These are phyloP conservation scores for Agaricales sp. DNA, from an alignment of 1,284 basidiomycete species.

Conservation along the genomic window DNA sequence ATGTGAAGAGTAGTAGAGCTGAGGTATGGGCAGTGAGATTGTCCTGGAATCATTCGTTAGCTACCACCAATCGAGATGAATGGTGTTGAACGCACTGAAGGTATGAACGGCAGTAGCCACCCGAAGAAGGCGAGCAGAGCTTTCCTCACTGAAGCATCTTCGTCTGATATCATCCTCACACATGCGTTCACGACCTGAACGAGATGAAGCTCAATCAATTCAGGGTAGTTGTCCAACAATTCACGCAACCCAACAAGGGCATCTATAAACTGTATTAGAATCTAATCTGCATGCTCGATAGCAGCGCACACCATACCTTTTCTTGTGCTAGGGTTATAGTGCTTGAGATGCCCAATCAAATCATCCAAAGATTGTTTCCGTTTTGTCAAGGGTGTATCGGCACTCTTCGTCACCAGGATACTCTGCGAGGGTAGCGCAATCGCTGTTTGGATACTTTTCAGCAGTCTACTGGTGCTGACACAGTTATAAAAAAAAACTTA, in stretches of 20 bases:
- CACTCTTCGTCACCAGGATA: conserved; percentile 46
- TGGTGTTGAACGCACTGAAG: conserved; percentile 31
- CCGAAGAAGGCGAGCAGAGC: conserved; percentile 47
- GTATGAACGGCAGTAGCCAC: conserved; percentile 66
- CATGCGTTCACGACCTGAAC: conserved; percentile 58
- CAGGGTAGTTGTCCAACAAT: conserved; percentile 59
- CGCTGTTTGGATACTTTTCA: conserved; percentile 34
- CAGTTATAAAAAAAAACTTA: conserved; percentile 29
- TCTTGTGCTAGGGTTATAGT: conserved; percentile 70
- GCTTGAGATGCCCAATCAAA: conserved; percentile 71
- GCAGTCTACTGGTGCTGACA: background rate
- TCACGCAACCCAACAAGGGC: conserved; percentile 78
- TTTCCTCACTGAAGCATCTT: conserved; percentile 62
- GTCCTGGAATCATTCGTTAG: conserved; percentile 30
- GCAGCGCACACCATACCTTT: conserved; percentile 38
- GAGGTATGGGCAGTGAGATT: conserved; percentile 64
- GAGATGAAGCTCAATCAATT: conserved; percentile 46
- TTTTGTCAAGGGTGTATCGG: conserved; percentile 57
- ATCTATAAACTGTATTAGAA: conserved; percentile 34
- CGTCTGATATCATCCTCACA: conserved; percentile 70
- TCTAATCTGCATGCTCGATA: background rate
- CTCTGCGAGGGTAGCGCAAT: conserved; percentile 87
- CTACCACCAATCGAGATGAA: conserved; percentile 5
- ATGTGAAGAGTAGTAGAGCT: conserved; percentile 72
- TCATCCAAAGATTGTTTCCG: conserved; percentile 73